A percentile compares a stretch with the other conserved stretches of the same genome.
Evolutionary conservation across 106 monocot species (phyloP).

Genomic region (Dendrobium officinale): DNA sequence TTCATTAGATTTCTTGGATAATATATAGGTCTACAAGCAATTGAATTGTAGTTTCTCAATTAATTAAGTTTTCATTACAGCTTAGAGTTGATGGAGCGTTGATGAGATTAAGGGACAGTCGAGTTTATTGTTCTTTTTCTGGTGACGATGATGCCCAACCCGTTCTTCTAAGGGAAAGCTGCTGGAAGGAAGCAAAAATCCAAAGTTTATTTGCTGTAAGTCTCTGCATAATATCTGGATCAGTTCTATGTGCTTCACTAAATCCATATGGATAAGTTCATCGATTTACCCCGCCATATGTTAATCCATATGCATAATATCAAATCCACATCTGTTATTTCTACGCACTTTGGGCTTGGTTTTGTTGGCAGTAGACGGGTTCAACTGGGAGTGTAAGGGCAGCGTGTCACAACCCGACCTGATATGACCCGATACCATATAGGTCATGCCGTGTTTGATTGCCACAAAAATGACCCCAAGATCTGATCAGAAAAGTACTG

Average conservation of each 20-base stretch:
- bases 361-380: too few species aligned
- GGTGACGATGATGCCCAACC: slow-evolving; percentile 32
- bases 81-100: slow-evolving; percentile 95
- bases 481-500: too few species aligned
- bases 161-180: slow-evolving; percentile 62
- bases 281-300: background rate
- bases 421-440: too few species aligned
- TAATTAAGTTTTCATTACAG: slow-evolving; percentile 18
- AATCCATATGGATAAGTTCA: background rate
- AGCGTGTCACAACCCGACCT: too few species aligned
- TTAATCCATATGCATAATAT: slow-evolving; percentile 1
- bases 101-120: slow-evolving; percentile 91
- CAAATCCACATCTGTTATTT: background rate
- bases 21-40: too few species aligned
- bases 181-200: slow-evolving; percentile 92
- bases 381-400: too few species aligned
- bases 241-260: background rate
- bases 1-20: background rate
- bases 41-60: background rate
- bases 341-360: too few species aligned
- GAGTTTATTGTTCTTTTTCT: slow-evolving; percentile 72
- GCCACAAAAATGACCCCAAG: too few species aligned
- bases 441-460: too few species aligned
- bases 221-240: background rate
- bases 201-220: slow-evolving; percentile 55